Evolutionary conservation across 345 rosid genomes (phyloP).

Genomic region (Citrus hindsii): DNA sequence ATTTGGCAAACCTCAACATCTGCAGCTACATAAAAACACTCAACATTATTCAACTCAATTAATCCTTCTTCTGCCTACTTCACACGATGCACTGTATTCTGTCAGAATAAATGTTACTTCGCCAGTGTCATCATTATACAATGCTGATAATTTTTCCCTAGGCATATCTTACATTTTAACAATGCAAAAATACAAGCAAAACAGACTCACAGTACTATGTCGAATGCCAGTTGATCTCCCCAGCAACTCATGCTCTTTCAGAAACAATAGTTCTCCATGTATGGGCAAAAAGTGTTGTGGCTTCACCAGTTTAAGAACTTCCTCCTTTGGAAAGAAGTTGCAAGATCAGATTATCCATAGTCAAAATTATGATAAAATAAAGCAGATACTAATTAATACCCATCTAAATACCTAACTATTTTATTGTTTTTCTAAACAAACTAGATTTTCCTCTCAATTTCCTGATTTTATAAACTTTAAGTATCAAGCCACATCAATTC

Average conservation of each 20-base stretch:
- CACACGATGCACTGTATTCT: not conserved
- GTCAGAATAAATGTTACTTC: not conserved
- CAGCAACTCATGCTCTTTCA: conserved; percentile 95
- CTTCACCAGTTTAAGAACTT: conserved; percentile 89
- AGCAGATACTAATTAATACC: not conserved
- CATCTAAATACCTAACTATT: not conserved
- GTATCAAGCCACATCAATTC: not conserved
- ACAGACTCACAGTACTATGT: conserved; percentile 79
- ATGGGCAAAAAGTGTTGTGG: conserved; percentile 98
- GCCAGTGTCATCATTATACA: not conserved
- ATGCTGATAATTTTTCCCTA: not conserved
- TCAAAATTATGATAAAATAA: not conserved
- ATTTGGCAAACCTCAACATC: not conserved
- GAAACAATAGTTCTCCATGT: conserved; percentile 96
- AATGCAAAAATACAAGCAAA: not conserved
- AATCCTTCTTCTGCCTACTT: not conserved
- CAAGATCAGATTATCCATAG: not conserved
- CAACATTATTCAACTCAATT: not conserved
- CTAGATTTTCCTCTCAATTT: not conserved
- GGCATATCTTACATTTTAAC: not conserved
- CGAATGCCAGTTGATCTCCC: conserved; percentile 92
- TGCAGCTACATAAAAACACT: not conserved
- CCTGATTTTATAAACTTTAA: not conserved
- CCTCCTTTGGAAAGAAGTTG: conserved; percentile 61
- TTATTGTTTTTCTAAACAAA: not conserved